Percentiles rank a stretch among this genome's conserved stretches.
Conservation (phyloP, 352 stramenopile species). For the Pythium guiyangense region DNA sequence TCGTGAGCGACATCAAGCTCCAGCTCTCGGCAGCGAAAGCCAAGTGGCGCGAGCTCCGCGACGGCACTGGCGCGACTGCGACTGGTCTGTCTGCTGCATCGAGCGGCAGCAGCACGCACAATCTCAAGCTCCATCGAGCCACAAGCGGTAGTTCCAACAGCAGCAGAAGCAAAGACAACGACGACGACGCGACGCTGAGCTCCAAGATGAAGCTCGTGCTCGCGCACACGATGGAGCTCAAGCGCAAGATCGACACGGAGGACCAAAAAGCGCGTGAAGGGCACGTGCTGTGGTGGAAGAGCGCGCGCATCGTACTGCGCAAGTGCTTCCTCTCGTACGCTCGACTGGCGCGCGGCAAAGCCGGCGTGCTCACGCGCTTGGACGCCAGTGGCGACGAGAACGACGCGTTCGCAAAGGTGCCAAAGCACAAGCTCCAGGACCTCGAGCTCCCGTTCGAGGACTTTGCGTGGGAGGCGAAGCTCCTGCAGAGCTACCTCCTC, state of each 20-base stretch:
- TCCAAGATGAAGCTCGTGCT: constrained; percentile 64
- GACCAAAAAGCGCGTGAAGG: constrained; percentile 56
- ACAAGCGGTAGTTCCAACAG: neutral
- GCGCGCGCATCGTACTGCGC: constrained; percentile 57
- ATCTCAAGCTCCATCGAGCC: too few relatives aligned
- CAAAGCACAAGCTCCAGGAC: constrained; percentile 41
- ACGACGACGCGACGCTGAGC: constrained; percentile 33
- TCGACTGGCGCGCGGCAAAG: constrained; percentile 52
- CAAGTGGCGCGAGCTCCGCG: constrained; percentile 64
- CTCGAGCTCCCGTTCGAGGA: constrained; percentile 57
- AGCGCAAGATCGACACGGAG: constrained; percentile 56
- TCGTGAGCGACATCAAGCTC: constrained; percentile 47
- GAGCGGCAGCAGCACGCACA: too few relatives aligned
- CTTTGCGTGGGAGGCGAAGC: constrained; percentile 62
- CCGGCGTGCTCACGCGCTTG: constrained; percentile 50
- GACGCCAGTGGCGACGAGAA: constrained; percentile 49
- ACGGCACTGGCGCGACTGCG: too few relatives aligned
- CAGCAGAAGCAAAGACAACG: neutral
- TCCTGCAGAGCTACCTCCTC: constrained; percentile 65
- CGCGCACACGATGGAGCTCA: constrained; percentile 72
- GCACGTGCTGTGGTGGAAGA: constrained; percentile 67
- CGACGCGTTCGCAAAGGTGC: constrained; percentile 51
- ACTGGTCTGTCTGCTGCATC: too few relatives aligned
- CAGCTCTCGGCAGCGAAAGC: constrained; percentile 47
- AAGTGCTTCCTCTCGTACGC: constrained; percentile 79